phyloP scores from a whole-genome alignment of 2,329 filamentous ascomycete genomes.

The Diaporthe aspalathi region DNA sequence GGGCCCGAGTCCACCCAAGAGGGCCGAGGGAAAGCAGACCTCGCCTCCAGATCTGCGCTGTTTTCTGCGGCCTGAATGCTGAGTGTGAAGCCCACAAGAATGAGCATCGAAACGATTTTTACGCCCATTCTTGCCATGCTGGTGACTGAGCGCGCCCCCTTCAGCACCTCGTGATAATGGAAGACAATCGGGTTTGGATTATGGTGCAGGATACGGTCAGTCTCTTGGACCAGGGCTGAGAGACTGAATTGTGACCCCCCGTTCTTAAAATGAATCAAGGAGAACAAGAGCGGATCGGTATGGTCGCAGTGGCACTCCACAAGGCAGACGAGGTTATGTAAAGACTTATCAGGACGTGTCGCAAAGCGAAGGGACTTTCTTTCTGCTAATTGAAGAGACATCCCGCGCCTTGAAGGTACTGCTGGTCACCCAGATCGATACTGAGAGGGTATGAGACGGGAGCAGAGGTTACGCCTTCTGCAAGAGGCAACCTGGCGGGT shows the following conservation, averaged over 20 bases:
- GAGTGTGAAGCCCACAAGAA: not conserved
- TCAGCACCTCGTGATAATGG: too few relatives aligned
- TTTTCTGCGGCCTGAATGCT: not conserved
- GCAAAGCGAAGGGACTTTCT: not conserved
- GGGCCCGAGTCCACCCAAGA: constrained; percentile 1
- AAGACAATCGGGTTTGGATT: too few relatives aligned
- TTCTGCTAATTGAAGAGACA: not conserved
- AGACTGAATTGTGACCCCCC: too few relatives aligned
- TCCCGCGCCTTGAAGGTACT: not conserved
- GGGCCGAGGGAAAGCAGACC: not conserved
- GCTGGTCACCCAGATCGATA: not conserved
- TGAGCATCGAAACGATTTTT: not conserved
- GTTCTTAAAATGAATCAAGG: not conserved
- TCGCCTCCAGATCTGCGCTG: not conserved
- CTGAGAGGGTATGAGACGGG: not conserved
- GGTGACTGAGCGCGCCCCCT: not conserved
- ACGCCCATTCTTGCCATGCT: not conserved
- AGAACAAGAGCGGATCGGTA: not conserved
- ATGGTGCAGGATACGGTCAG: not conserved
- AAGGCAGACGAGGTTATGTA: not conserved
- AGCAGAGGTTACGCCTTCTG: not conserved
- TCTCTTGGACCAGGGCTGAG: not conserved
- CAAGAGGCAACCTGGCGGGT: not conserved
- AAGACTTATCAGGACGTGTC: constrained; percentile 1
- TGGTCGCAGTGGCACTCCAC: too few relatives aligned